phyloP scores from a whole-genome alignment of 768 basidiomycete genomes.

The Russula vinacea region DNA sequence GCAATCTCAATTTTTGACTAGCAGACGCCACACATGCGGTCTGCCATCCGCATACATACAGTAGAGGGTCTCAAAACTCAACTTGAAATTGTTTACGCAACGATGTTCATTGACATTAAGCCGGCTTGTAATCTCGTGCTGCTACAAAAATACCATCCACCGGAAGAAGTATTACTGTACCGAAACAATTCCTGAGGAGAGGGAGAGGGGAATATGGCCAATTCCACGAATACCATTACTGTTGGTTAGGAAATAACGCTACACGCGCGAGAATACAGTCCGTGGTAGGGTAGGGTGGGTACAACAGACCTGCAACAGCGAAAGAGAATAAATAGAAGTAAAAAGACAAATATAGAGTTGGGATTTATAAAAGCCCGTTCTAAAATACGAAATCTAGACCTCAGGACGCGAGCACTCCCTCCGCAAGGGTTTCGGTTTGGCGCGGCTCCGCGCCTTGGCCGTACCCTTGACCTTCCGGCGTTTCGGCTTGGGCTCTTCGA shows the following conservation, averaged over 20 bases:
- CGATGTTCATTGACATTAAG: no score
- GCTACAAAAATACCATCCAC: no score
- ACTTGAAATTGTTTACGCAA: no score
- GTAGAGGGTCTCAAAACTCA: no score
- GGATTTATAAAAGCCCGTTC: background rate
- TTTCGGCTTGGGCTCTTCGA: slow-evolving; percentile 14
- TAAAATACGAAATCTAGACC: slow-evolving; percentile 3
- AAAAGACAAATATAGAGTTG: no score
- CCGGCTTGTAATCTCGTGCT: no score
- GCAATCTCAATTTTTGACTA: no score
- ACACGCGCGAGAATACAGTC: slow-evolving; percentile 13
- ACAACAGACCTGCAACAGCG: background rate
- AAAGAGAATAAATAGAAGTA: background rate
- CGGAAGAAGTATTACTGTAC: no score
- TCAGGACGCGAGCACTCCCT: slow-evolving; percentile 18
- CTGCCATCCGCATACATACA: no score
- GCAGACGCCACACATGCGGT: no score
- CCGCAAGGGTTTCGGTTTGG: slow-evolving; percentile 5
- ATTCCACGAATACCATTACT: background rate
- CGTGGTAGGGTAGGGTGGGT: background rate
- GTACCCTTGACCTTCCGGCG: slow-evolving; percentile 4
- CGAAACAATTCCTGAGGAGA: no score
- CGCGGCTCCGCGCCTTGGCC: slow-evolving; percentile 6
- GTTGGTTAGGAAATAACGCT: background rate
- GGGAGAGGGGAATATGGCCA: no score